These are phyloP conservation scores for Solanum hybrid DNA, from an alignment of 305 asterid species.

Conservation along the genomic window DNA sequence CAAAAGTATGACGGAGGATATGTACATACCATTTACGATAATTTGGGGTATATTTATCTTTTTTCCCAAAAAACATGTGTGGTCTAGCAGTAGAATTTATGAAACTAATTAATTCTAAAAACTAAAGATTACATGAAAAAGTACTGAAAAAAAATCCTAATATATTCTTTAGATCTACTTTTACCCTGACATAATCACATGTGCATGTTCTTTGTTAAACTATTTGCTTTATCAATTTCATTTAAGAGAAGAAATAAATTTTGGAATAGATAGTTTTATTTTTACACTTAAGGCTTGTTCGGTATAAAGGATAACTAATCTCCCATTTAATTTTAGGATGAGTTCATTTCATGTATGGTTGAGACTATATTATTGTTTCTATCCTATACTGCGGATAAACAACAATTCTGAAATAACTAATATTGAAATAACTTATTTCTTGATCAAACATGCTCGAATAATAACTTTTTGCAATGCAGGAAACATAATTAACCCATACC, in stretches of 20 bases:
- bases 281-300: not conserved
- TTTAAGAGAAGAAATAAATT: not conserved
- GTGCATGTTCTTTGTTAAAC: not conserved
- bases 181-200: not conserved
- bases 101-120: not conserved
- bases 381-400: accelerated
- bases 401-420: too few species aligned
- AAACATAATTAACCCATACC: slow-evolving; percentile 28
- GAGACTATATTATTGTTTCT: accelerated
- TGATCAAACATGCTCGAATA: not conserved
- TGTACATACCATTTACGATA: too few species aligned
- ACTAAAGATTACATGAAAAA: not conserved
- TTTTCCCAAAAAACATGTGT: not conserved
- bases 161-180: not conserved
- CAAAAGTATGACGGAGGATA: too few species aligned
- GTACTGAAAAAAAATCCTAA: not conserved
- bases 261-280: not conserved
- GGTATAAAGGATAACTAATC: not conserved
- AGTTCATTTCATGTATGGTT: not conserved
- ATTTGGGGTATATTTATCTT: too few species aligned
- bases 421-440: not conserved
- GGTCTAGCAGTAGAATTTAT: not conserved
- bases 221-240: not conserved
- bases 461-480: not conserved
- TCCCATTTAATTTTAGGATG: too few species aligned